A percentile compares a stretch with the other conserved stretches of the same genome.
phyloP scores from a whole-genome alignment of 176 grass and related monocot species.

The Poa pratensis region DNA sequence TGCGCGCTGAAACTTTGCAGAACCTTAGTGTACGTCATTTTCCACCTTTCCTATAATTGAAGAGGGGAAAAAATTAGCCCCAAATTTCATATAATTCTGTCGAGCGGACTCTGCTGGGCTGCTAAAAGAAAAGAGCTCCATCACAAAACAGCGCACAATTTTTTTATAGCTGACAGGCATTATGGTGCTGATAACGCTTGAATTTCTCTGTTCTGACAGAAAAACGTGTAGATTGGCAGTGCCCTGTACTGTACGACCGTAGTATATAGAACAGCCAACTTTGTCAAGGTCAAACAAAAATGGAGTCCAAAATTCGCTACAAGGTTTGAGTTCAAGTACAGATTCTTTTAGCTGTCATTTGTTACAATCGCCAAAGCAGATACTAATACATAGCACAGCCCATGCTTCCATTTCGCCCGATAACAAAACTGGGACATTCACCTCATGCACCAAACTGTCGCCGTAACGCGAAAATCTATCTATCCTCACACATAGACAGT shows the following conservation, averaged over 20 bases:
- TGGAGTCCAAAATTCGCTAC: not conserved
- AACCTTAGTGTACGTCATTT: too few species aligned
- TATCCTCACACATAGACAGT: not conserved
- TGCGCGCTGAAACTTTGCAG: too few species aligned
- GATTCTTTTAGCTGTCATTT: not conserved
- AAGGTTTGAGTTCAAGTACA: not conserved
- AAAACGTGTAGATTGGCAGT: not conserved
- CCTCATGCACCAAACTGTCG: constrained; percentile 10
- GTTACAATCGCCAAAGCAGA: constrained; percentile 14
- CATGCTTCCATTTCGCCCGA: not conserved
- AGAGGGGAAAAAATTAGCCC: too few species aligned
- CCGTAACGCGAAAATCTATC: constrained; percentile 14
- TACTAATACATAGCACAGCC: not conserved
- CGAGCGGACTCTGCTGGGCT: too few species aligned
- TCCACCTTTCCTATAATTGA: too few species aligned
- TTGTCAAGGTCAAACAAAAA: not conserved
- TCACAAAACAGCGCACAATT: too few species aligned
- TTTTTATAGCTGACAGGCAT: too few species aligned
- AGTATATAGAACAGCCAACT: not conserved
- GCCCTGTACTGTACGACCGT: not conserved
- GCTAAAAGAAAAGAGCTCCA: too few species aligned
- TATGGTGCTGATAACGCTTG: not conserved
- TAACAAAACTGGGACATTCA: constrained; percentile 17
- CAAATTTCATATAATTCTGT: too few species aligned
- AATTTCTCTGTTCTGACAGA: not conserved